Percentiles rank a stretch among this genome's conserved stretches.
Conservation (phyloP, 2,329 filamentous ascomycete genomes). For the Colletotrichum filicis region DNA sequence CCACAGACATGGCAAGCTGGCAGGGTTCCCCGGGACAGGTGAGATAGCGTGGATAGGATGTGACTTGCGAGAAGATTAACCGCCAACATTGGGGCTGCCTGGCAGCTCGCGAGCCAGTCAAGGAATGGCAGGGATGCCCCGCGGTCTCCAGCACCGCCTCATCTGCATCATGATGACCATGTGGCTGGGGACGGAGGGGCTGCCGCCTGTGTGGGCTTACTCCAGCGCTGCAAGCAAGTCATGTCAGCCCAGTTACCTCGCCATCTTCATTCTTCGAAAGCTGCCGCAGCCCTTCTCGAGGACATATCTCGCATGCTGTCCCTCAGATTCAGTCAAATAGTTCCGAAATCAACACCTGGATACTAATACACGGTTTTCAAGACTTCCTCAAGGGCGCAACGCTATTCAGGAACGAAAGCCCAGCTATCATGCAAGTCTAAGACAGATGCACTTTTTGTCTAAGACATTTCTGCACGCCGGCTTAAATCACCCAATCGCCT, state of each 20-base stretch:
- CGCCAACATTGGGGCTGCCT: background rate
- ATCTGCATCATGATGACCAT: background rate
- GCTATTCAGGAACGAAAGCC: slow-evolving; percentile 20
- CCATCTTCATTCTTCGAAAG: background rate
- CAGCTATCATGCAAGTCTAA: slow-evolving; percentile 23
- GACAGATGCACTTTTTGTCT: slow-evolving; percentile 18
- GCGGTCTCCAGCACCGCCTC: slow-evolving; percentile 25
- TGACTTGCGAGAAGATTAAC: background rate
- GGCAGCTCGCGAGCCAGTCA: background rate
- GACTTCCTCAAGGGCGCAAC: background rate
- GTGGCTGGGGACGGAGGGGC: slow-evolving; percentile 2
- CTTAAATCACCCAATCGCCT: slow-evolving; percentile 17
- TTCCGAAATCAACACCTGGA: background rate
- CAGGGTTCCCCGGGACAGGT: slow-evolving; percentile 4
- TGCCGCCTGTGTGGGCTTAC: background rate
- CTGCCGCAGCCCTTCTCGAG: background rate
- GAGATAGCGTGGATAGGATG: background rate
- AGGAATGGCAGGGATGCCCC: slow-evolving; percentile 11
- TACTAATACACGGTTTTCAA: background rate
- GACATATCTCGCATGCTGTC: background rate
- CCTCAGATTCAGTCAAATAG: background rate
- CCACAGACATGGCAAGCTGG: slow-evolving; percentile 17
- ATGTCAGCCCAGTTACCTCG: background rate
- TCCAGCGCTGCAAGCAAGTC: background rate
- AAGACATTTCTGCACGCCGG: slow-evolving; percentile 15